phyloP scores from a whole-genome alignment of 2,329 filamentous ascomycete species.

The Zarea fungicola region DNA sequence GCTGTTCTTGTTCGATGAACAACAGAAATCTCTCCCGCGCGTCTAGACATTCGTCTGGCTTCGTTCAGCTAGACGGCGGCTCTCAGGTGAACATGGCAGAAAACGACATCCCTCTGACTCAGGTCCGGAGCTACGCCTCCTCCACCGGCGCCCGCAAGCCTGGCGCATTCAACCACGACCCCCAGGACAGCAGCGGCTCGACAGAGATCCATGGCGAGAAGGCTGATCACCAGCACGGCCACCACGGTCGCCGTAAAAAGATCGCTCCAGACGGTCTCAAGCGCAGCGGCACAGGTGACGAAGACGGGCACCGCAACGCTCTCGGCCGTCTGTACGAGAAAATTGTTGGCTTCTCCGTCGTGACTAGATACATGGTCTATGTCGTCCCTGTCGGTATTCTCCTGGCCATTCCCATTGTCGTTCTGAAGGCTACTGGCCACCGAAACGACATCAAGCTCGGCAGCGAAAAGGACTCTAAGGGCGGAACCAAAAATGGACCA shows the following conservation, averaged over 20 bases:
- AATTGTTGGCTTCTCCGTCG: constrained; percentile 56
- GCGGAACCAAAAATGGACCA: constrained; percentile 31
- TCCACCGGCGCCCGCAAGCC: constrained; percentile 48
- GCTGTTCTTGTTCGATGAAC: constrained; percentile 19
- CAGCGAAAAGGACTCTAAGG: constrained; percentile 18
- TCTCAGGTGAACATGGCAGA: constrained; percentile 30
- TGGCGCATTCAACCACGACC: constrained; percentile 31
- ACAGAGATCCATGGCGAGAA: constrained; percentile 39
- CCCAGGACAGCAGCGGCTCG: constrained; percentile 29
- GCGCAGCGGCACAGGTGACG: constrained; percentile 45
- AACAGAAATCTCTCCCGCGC: constrained; percentile 28
- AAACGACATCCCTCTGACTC: constrained; percentile 47
- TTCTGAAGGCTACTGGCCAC: constrained; percentile 43
- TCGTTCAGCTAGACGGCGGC: constrained; percentile 37
- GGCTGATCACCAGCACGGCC: constrained; percentile 33
- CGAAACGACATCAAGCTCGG: constrained; percentile 34
- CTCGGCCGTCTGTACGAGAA: constrained; percentile 63
- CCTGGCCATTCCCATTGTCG: constrained; percentile 57
- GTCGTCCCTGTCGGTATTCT: constrained; percentile 58
- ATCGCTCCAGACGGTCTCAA: constrained; percentile 33
- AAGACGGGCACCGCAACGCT: constrained; percentile 54
- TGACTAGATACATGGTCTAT: constrained; percentile 64
- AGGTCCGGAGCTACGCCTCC: constrained; percentile 50
- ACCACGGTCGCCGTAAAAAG: constrained; percentile 46
- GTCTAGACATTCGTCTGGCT: constrained; percentile 35